Evolutionary conservation across 2,329 filamentous ascomycete species (phyloP).

Genomic region (Diaporthe ampelina): DNA sequence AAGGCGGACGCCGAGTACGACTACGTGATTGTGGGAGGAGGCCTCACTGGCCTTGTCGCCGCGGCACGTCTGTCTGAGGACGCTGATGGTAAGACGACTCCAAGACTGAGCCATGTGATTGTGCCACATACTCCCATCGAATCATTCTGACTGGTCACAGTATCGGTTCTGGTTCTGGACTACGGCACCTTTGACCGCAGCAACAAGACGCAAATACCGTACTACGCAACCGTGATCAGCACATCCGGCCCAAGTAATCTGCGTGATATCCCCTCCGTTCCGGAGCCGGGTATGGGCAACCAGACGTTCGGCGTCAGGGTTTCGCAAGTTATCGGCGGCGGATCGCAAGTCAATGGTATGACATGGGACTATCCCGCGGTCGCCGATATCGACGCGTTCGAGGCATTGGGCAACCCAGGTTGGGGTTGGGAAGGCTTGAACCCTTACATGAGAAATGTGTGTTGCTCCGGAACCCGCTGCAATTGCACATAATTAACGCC

Average conservation of each 20-base stretch:
- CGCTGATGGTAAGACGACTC: slow-evolving; percentile 6
- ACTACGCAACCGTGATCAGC: slow-evolving; percentile 5
- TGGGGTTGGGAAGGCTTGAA: slow-evolving; percentile 20
- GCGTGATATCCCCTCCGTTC: slow-evolving; percentile 1
- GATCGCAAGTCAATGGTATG: slow-evolving; percentile 13
- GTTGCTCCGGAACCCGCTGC: not conserved
- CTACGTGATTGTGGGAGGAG: slow-evolving; percentile 26
- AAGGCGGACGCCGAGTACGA: slow-evolving; percentile 8
- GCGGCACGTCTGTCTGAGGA: slow-evolving; percentile 12
- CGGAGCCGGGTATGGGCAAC: not conserved
- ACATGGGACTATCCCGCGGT: slow-evolving; percentile 9
- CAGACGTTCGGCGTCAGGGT: slow-evolving; percentile 7
- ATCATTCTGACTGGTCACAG: not conserved
- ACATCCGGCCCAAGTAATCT: slow-evolving; percentile 12
- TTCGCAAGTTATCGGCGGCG: not conserved
- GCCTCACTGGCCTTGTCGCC: slow-evolving; percentile 19
- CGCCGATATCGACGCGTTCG: slow-evolving; percentile 10
- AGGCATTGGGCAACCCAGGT: slow-evolving; percentile 4
- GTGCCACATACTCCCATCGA: not conserved
- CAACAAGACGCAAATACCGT: slow-evolving; percentile 7
- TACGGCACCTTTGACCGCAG: slow-evolving; percentile 4
- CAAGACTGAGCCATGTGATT: not conserved
- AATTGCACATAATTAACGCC: not conserved
- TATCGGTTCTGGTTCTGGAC: slow-evolving; percentile 19
- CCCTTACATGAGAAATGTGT: slow-evolving; percentile 8